A percentile compares a stretch with the other conserved stretches of the same genome.
Evolutionary conservation across 1,284 basidiomycete genomes (phyloP).

Genomic region (Rhizoctonia solani): DNA sequence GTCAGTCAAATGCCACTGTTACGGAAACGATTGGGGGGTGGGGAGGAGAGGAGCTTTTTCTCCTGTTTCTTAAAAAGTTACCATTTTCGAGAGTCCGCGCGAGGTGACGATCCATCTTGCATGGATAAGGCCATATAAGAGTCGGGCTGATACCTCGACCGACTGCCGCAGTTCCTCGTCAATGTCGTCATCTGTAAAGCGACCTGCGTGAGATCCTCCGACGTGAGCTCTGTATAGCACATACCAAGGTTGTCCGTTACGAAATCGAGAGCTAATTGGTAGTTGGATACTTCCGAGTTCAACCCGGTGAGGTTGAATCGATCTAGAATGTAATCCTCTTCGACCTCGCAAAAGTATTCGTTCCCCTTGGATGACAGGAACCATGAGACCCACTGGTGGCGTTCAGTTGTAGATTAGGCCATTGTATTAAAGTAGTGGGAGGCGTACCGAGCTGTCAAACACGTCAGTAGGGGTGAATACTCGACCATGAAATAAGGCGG

Average conservation of each 20-base stretch:
- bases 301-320: conserved; percentile 97
- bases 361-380: conserved; percentile 95
- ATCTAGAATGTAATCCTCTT: conserved; percentile 98
- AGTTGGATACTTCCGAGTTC: conserved; percentile 96
- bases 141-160: conserved; percentile 88
- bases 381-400: conserved; percentile 90
- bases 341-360: conserved; percentile 99
- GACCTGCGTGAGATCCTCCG: conserved; percentile 22
- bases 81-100: conserved; percentile 94
- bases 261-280: conserved; percentile 90
- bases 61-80: no score
- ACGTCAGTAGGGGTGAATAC: neutral
- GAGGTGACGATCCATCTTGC: conserved; percentile 96
- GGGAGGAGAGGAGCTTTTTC: no score
- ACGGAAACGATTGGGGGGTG: conserved; percentile 30
- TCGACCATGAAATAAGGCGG: neutral
- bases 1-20: conserved; percentile 5
- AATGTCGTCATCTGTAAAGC: conserved; percentile 69
- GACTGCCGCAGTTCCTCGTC: conserved; percentile 76
- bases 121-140: conserved; percentile 95
- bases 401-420: neutral
- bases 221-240: conserved; percentile 41
- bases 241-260: conserved; percentile 91
- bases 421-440: neutral
- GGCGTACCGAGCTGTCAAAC: conserved; percentile 44